These are phyloP conservation scores for Lactarius hengduanensis DNA, from an alignment of 768 basidiomycete species.

Conservation along the genomic window DNA sequence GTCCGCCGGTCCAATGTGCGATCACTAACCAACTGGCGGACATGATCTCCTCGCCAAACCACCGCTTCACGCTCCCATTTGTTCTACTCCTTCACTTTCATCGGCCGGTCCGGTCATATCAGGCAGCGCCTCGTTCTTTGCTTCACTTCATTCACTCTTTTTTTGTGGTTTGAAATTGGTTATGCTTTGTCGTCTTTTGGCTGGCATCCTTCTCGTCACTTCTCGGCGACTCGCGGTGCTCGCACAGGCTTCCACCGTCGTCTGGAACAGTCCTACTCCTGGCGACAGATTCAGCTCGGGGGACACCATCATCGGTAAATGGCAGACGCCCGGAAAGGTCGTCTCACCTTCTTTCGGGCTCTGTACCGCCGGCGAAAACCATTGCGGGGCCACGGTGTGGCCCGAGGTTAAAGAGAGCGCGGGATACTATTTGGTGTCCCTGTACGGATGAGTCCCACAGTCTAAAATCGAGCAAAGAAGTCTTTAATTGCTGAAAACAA, in stretches of 20 bases:
- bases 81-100: background rate
- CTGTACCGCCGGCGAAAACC: conserved; percentile 29
- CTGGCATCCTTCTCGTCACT: conserved; percentile 10
- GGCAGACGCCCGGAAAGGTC: conserved; percentile 32
- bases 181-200: conserved; percentile 15
- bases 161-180: background rate
- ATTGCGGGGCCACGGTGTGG: conserved; percentile 34
- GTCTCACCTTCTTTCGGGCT: conserved; percentile 39
- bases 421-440: conserved; percentile 32
- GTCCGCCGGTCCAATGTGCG: conserved; percentile 35
- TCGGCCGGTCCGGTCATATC: conserved; percentile 22
- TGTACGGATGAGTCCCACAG: conserved; percentile 27
- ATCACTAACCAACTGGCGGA: conserved; percentile 1
- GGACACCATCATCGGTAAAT: conserved; percentile 37
- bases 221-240: conserved; percentile 9
- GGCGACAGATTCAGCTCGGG: conserved; percentile 34
- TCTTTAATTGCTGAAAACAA: conserved; percentile 21
- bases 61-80: background rate
- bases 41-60: conserved; percentile 1
- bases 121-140: conserved; percentile 20
- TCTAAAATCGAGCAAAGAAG: background rate
- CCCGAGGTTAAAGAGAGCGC: conserved; percentile 32
- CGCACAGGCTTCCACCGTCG: conserved; percentile 24
- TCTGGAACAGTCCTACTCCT: conserved; percentile 34
- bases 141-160: background rate